Base-by-base conservation (phyloP, 495 filamentous ascomycete species). In the Amniculicola lignicola region DNA sequence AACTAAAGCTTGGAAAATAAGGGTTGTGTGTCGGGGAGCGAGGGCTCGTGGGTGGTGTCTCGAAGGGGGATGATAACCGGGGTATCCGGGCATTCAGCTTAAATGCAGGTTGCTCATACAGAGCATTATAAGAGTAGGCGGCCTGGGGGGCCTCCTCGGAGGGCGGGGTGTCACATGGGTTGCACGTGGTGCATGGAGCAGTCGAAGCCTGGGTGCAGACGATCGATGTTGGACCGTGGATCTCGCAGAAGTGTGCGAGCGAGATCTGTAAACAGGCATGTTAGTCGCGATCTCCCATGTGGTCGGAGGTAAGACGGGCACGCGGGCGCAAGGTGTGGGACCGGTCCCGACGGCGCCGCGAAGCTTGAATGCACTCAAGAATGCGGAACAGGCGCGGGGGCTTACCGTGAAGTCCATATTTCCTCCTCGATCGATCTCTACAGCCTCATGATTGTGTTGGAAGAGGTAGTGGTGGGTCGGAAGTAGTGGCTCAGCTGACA, bases 171-270 rank as follows among this genome's bases (percentile, higher is more conserved):
- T 65, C 68, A 41, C 77, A 76, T 39, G 83, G 80, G 65, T 74
- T 82, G 67, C 91, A 96, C 68, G 84, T 82, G 49, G 76, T 69
- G 67, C 91, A 96, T 45, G 85, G 77, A 38, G 90, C 84, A 1
- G 88, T 86, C 21, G 88, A 75, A 43, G 88, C 86, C 72, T 96
- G 90, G 49, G 91, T 96, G 70, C 94, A 95, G 73, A 96, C 87
- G 70, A 96, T 84, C 46, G 90, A 93, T 43, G 90, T 96, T 11
- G 91, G 91, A 56, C 91, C 91, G 78, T 96, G 90, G 64, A 90
- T 78, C 72, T 96, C 91, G 77, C 91, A 96, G 72, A 95, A 96
- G 75, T 96, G 91, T 66, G 91, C 91, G 62, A 96, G 82, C 69
- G 89, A 94, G 67, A 96, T 81, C 91, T 96, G 66, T 57, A 18